A percentile compares a stretch with the other conserved stretches of the same genome.
Conservation (phyloP, 805 yeast genomes). For the Monosporozyma unispora region DNA sequence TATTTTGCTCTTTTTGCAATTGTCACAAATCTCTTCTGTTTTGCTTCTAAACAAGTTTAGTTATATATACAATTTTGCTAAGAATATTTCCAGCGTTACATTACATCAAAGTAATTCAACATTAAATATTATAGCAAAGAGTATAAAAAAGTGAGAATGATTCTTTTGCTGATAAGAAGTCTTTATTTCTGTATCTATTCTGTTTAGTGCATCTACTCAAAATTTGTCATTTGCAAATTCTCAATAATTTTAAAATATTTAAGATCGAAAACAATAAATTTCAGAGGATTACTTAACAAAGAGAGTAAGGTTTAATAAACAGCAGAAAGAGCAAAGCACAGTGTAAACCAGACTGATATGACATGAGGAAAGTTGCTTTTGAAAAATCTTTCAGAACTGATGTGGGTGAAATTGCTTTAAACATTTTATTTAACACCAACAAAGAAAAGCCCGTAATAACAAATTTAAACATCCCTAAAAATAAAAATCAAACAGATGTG, state of each 20-base stretch:
- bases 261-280: background rate
- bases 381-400: background rate
- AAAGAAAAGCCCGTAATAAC: background rate
- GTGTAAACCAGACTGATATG: background rate
- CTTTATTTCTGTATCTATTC: too few species aligned
- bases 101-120: too few species aligned
- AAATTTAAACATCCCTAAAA: background rate
- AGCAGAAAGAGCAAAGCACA: background rate
- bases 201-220: too few species aligned
- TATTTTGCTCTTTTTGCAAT: background rate
- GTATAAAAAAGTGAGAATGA: too few species aligned
- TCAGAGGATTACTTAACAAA: background rate
- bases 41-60: too few species aligned
- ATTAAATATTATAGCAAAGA: too few species aligned
- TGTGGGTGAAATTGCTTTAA: constrained; percentile 2
- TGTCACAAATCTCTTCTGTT: background rate
- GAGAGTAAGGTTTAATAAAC: background rate
- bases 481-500: background rate
- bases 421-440: background rate
- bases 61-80: too few species aligned
- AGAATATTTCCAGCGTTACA: too few species aligned
- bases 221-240: too few species aligned
- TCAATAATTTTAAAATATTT: background rate
- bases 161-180: too few species aligned
- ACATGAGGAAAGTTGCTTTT: background rate